Conservation (phyloP, 371 early-diverging fungal species). For the Rhizopus stolonifer region DNA sequence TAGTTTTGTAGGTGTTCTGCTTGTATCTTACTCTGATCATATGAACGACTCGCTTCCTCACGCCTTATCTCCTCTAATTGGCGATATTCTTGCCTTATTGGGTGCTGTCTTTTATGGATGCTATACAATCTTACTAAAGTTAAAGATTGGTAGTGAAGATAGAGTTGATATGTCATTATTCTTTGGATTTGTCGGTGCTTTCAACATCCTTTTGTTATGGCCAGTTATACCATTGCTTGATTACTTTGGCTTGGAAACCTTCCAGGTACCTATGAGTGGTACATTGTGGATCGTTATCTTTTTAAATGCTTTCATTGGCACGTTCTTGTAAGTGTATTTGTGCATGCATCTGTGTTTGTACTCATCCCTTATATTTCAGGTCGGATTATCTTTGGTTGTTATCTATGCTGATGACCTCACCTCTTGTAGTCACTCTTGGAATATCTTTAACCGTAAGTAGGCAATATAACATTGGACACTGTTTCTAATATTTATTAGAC, state of each 20-base stretch:
- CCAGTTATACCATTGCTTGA: conserved; percentile 65
- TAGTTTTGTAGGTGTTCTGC: conserved; percentile 54
- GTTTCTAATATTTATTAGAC: conserved; percentile 29
- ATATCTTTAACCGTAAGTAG: conserved; percentile 61
- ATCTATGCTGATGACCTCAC: conserved; percentile 77
- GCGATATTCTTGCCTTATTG: conserved; percentile 66
- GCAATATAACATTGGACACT: background rate
- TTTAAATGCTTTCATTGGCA: conserved; percentile 74
- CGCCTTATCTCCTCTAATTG: conserved; percentile 42
- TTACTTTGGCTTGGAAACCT: conserved; percentile 60
- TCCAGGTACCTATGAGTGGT: conserved; percentile 55
- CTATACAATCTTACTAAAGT: conserved; percentile 73
- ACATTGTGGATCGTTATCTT: conserved; percentile 58
- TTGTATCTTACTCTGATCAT: conserved; percentile 49
- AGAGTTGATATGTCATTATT: conserved; percentile 71
- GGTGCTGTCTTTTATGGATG: conserved; percentile 77
- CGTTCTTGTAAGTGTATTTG: conserved; percentile 52
- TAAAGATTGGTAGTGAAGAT: conserved; percentile 64
- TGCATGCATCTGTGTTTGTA: background rate
- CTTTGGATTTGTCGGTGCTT: conserved; percentile 79
- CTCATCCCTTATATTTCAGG: conserved; percentile 12
- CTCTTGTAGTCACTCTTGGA: conserved; percentile 74
- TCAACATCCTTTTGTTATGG: conserved; percentile 65
- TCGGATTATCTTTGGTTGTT: conserved; percentile 79
- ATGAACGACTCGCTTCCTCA: background rate